Evolutionary conservation across 768 basidiomycete genomes (phyloP), one percentile per base, ranked within the genome.

Genomic region (Austroboletus festivus): DNA sequence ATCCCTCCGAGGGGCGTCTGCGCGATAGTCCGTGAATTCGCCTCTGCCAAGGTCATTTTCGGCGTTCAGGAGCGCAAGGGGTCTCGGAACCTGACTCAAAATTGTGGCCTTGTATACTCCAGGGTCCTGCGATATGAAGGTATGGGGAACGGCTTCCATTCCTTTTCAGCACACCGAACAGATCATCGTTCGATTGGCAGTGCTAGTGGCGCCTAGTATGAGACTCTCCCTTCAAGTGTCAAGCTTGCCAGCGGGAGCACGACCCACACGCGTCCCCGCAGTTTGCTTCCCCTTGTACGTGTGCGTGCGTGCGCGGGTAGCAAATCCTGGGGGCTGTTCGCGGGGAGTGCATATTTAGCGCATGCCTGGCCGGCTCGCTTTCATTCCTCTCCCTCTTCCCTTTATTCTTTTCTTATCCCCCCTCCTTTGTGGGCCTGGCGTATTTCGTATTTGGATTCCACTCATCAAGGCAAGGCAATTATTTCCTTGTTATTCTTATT

Each of bases 131-230:
- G n/a, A n/a, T n/a, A n/a, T 28, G 28, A 5, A 28, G 28, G 28
- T 12, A 28, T 28, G 7, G 55, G 53, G 53, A 38, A 38, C 23
- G 22, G 12, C 53, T 60, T 60, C 60, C 57, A 63, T 63, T 60
- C 48, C 38, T n/a, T n/a, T n/a, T 33, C 33, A 30, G 33, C 40
- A 21, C 43, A 3, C 37, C 18, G 18, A 43, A 24, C 13, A 4
- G 31, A 33, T 60, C 55, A 48, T n/a, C n/a, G n/a, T n/a, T n/a
- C 44, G 38, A 47, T 50, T 28, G n/a, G 60, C 57, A n/a, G 47
- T 56, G 50, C 33, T 21, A 33, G 45, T 53, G 51, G 44, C 38
- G 30, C 31, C 19, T 47, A 21, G 13, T 34, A 5, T 42, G 30
- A 35, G n/a, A n/a, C n/a, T n/a, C n/a, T n/a, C n/a, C n/a, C n/a